Evolutionary conservation across 768 basidiomycete species (phyloP), one percentile per base, ranked within the genome.

Genomic region (Russula ochroleuca): DNA sequence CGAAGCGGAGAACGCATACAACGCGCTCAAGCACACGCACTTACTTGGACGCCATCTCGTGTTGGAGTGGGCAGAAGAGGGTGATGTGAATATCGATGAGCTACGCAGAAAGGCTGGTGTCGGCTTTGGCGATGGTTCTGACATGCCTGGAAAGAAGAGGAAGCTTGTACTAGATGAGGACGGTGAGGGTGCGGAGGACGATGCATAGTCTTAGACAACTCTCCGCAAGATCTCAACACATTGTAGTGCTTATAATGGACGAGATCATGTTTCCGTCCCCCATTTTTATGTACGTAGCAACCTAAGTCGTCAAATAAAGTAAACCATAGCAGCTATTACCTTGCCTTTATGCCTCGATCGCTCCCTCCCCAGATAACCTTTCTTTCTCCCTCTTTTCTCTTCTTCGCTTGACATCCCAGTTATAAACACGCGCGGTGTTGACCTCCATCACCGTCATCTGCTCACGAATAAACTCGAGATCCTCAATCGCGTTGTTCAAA

Each of bases 361-460:
- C 17, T 3, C 10, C 31, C 17, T 62, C 31, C 5, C 53, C 60
- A 19, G 40, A 38, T 19, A 33, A 15, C 23, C 41, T 57, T 10
- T 65, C 63, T 13, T 53, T 67, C 45, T 63, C 68, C 25, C 57
- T 57, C 49, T 14, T 57, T 52, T 87, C 87, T 73, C 91, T 76
- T 73, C 93, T 78, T 68, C 87, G 76, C 72, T 92, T 92, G 33
- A 96, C 93, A 72, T 96, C 94, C 89, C 90, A 95, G 72, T 98
- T 99, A 73, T 96, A 98, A 57, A 96, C 88, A 41, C 96, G 80
- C 6, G 96, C 96, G 14, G 92, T 94, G 72, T 98, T 98, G 45
- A 85, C 84, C 72, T 99, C 95, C 91, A 98, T 97, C 11, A 97
- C 84, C 5, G 97, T 98, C 57, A 94, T 80, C 74, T 99, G 97